phyloP scores from a whole-genome alignment of 306 rosid genomes.

The Casuarina glauca region DNA sequence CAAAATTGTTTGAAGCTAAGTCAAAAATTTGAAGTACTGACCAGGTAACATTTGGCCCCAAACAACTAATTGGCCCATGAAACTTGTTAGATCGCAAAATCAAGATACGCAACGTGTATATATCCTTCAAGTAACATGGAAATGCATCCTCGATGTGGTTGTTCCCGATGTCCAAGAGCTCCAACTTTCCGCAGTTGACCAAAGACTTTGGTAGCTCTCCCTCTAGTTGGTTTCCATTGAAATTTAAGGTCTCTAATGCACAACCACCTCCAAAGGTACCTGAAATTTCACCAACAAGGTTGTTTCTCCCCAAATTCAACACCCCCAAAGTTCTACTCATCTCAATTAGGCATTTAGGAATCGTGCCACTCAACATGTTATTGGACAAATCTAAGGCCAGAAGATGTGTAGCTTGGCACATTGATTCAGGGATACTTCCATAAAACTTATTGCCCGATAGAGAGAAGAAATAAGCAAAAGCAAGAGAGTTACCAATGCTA shows the following conservation, averaged over 20 bases:
- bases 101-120: slow-evolving; percentile 24
- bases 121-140: slow-evolving; percentile 30
- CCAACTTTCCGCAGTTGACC: slow-evolving; percentile 23
- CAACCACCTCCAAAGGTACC: slow-evolving; percentile 23
- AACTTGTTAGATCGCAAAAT: slow-evolving; percentile 35
- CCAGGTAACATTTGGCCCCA: not conserved
- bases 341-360: slow-evolving; percentile 34
- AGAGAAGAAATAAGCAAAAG: not conserved
- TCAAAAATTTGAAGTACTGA: slow-evolving; percentile 37
- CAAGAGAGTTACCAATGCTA: slow-evolving; percentile 8
- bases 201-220: slow-evolving; percentile 45
- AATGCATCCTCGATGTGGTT: slow-evolving; percentile 21
- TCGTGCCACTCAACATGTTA: slow-evolving; percentile 16
- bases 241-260: slow-evolving; percentile 27
- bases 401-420: slow-evolving; percentile 31
- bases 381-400: slow-evolving; percentile 39
- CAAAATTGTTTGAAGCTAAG: slow-evolving; percentile 45
- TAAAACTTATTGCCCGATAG: not conserved
- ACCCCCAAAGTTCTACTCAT: slow-evolving; percentile 4
- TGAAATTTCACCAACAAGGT: slow-evolving; percentile 17
- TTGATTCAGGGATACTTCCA: slow-evolving; percentile 31
- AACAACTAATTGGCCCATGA: slow-evolving; percentile 23
- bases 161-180: slow-evolving; percentile 45
- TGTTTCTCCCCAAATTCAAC: slow-evolving; percentile 28
- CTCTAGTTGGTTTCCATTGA: slow-evolving; percentile 23